Base-by-base conservation (phyloP, 2,329 filamentous ascomycete genomes). In the Apiospora kogelbergensis region DNA sequence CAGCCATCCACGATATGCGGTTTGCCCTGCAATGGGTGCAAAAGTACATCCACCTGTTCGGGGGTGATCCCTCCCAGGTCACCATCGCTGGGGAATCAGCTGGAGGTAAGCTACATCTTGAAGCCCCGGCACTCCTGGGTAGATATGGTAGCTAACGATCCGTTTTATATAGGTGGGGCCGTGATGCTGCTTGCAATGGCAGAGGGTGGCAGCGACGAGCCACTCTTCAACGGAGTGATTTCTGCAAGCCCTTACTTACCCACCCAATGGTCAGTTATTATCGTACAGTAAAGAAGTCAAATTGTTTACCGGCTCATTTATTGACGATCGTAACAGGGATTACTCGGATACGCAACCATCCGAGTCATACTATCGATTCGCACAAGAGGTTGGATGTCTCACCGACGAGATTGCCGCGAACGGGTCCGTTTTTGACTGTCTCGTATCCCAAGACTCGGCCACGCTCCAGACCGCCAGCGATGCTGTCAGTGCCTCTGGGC, bases 31-130 rank as follows among this genome's bases (percentile, higher is more conserved):
- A 83, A 74, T 89, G 87, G 85, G 83, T 88, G 1, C 80, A 85
- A 68, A 77, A 81, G 24, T 76, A 89, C 71, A 86, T 89, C 66
- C 74, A 79, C 42, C 74, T 78, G 10, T 89, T 89, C 70, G 86
- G 87, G 1, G 86, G 87, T 6, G 82, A 88, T 68, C 81, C 82
- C 0, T 70, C 69, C 0, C 83, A 84, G n/a, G 84, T 89, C 1
- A 87, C 85, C 0, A 83, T 88, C 33, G 82, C 81, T 73, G 87
- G 88, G 0, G 83, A 86, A 71, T 85, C 83, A 0, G 86, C 88
- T 0, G 87, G 88, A 2, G 87, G 80, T 0, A 66, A 10, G 64
- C 24, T 10, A 11, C 22, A 6, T 41, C 6, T 3, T 6, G 48
- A 6, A 30, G 3, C 5, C 1, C 13, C 24, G 2, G 7, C 15